Evolutionary conservation across 768 basidiomycete genomes (phyloP).

Genomic region (Suillus placidus): DNA sequence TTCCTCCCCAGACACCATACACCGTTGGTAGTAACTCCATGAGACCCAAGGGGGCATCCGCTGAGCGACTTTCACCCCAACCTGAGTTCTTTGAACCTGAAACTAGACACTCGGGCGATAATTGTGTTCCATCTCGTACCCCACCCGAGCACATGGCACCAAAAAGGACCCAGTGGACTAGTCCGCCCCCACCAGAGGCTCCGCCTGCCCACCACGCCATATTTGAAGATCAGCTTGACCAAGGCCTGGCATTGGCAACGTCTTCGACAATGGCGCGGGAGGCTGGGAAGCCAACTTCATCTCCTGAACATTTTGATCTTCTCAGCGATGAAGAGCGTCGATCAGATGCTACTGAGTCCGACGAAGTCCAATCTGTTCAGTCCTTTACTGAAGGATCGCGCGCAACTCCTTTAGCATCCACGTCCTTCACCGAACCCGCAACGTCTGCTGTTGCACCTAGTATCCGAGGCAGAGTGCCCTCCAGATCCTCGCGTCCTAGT

Average conservation of each 20-base stretch:
- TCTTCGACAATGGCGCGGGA: constrained; percentile 63
- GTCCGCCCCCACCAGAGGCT: constrained; percentile 80
- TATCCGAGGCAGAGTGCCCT: constrained; percentile 30
- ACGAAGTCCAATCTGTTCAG: constrained; percentile 69
- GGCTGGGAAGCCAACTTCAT: constrained; percentile 50
- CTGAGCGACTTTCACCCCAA: constrained; percentile 56
- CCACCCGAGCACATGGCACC: constrained; percentile 83
- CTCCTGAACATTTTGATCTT: constrained; percentile 60
- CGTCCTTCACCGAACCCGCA: constrained; percentile 13
- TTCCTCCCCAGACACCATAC: constrained; percentile 72
- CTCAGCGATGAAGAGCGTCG: constrained; percentile 67
- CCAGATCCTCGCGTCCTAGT: constrained; percentile 16
- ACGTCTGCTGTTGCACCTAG: constrained; percentile 14
- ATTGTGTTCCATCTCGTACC: constrained; percentile 42
- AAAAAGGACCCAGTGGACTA: constrained; percentile 80
- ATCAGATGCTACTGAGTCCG: constrained; percentile 63
- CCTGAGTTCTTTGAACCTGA: constrained; percentile 49
- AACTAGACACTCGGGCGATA: constrained; percentile 34
- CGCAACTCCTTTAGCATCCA: constrained; percentile 22
- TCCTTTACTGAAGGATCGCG: constrained; percentile 61
- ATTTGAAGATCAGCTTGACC: constrained; percentile 70
- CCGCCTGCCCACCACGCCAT: constrained; percentile 63
- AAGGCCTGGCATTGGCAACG: constrained; percentile 70
- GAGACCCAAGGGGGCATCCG: constrained; percentile 47
- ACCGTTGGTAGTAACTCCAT: constrained; percentile 64